Conservation (phyloP, 2,329 filamentous ascomycete genomes). For the Annulohypoxylon truncatum region DNA sequence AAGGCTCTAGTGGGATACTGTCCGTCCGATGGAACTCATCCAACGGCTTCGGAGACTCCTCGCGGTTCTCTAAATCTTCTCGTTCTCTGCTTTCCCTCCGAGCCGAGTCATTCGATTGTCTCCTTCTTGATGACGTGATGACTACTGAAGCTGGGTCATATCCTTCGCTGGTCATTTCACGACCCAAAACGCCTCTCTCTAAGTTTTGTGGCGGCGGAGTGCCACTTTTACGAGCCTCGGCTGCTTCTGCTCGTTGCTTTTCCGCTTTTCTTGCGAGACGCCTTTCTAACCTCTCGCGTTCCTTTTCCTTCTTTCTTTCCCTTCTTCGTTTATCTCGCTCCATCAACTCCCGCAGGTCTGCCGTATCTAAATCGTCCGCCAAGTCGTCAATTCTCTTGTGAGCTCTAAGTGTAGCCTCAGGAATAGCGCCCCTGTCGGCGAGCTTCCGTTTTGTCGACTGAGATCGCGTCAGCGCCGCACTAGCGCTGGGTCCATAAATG, state of each 20-base stretch:
- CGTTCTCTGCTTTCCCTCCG: conserved; percentile 49
- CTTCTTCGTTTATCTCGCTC: conserved; percentile 86
- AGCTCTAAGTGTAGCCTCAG: conserved; percentile 69
- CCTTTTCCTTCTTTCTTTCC: conserved; percentile 76
- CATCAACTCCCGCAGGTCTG: conserved; percentile 87
- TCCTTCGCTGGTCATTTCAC: conserved; percentile 67
- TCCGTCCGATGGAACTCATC: conserved; percentile 63
- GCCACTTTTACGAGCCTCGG: conserved; percentile 63
- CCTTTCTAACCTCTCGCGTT: conserved; percentile 74
- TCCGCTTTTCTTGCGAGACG: conserved; percentile 75
- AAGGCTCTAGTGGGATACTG: conserved; percentile 56
- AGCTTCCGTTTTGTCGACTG: conserved; percentile 65
- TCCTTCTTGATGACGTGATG: conserved; percentile 67
- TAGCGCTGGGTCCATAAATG: conserved; percentile 62
- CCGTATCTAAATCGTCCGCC: conserved; percentile 86
- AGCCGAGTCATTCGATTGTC: conserved; percentile 55
- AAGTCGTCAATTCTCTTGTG: conserved; percentile 75
- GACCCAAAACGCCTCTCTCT: conserved; percentile 70
- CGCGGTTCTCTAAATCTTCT: conserved; percentile 38
- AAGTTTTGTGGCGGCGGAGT: conserved; percentile 66
- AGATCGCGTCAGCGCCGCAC: conserved; percentile 59
- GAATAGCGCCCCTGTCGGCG: conserved; percentile 63
- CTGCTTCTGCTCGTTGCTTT: conserved; percentile 69
- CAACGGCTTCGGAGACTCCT: conserved; percentile 50
- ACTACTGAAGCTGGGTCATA: conserved; percentile 66